A percentile compares a stretch with the other conserved stretches of the same genome.
Conservation (phyloP, 352 stramenopile genomes). For the Blastocystis sp. region DNA sequence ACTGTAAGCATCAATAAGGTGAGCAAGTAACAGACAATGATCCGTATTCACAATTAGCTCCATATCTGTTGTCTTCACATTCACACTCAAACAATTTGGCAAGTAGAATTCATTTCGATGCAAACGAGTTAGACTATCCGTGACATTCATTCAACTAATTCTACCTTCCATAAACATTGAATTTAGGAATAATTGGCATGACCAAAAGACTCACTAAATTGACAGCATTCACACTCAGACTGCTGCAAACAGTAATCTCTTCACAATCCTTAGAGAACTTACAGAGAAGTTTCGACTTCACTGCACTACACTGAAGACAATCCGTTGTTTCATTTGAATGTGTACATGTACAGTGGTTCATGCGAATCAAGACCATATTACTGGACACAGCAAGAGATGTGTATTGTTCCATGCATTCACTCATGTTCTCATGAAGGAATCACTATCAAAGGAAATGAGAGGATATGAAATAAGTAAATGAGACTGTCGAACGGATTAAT, state of each 20-base stretch:
- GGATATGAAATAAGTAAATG: conserved; percentile 52
- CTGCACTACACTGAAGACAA: neutral
- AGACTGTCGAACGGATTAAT: neutral
- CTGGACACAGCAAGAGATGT: neutral
- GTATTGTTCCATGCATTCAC: conserved; percentile 4
- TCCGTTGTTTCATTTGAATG: neutral
- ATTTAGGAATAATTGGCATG: conserved; percentile 48
- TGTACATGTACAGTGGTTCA: conserved; percentile 17
- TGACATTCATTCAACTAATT: neutral
- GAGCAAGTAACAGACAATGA: neutral
- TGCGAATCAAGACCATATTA: conserved; percentile 29
- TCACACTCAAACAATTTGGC: conserved; percentile 22
- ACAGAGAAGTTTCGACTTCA: conserved; percentile 39
- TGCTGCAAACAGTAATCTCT: conserved; percentile 18
- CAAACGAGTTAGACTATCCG: neutral
- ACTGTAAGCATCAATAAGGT: conserved; percentile 29
- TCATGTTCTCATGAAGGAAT: conserved; percentile 1
- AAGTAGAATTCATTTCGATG: conserved; percentile 8
- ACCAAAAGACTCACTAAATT: conserved; percentile 49
- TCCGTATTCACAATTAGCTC: conserved; percentile 50
- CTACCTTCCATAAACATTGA: conserved; percentile 21
- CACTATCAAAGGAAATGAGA: neutral
- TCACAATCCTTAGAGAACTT: conserved; percentile 4
- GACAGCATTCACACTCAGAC: conserved; percentile 26
- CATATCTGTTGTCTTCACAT: neutral